phyloP scores from a whole-genome alignment of 345 rosid species.

The Lagerstroemia speciosa region DNA sequence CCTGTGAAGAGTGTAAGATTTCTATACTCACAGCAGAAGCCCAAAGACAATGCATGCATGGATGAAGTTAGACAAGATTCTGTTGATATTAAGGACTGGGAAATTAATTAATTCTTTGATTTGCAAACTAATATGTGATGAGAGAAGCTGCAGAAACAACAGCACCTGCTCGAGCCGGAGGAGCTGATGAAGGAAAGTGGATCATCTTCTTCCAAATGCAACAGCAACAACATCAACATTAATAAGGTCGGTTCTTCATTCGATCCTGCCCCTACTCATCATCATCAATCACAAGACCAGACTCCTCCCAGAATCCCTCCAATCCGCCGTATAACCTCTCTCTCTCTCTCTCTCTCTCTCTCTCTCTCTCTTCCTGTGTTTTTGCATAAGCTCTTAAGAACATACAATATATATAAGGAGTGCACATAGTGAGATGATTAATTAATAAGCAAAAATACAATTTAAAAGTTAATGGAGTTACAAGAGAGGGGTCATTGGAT shows the following conservation, averaged over 20 bases:
- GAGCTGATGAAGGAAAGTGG: constrained; percentile 46
- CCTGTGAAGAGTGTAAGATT: no score
- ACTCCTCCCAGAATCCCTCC: constrained; percentile 55
- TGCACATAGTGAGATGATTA: background rate
- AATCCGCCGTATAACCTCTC: constrained; percentile 61
- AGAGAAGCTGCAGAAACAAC: constrained; percentile 46
- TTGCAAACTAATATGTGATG: constrained; percentile 1
- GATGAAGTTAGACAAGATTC: background rate
- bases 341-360: constrained; percentile 10
- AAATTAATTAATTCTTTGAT: background rate
- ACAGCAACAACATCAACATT: constrained; percentile 20
- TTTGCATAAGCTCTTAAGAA: background rate
- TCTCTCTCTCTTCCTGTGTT: background rate
- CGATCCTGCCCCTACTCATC: constrained; percentile 20
- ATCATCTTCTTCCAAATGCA: constrained; percentile 57
- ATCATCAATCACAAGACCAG: constrained; percentile 30
- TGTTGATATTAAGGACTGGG: background rate
- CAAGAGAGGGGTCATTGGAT: no score
- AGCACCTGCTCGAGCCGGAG: constrained; percentile 32
- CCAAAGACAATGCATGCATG: background rate
- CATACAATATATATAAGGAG: background rate
- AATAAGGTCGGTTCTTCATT: constrained; percentile 31
- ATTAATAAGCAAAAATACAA: background rate
- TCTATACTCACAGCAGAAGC: no score
- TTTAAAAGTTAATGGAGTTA: no score